Percentiles rank a stretch among this genome's conserved stretches.
Conservation (phyloP, 2,329 filamentous ascomycete genomes). For the Botryosphaeria dothidea region DNA sequence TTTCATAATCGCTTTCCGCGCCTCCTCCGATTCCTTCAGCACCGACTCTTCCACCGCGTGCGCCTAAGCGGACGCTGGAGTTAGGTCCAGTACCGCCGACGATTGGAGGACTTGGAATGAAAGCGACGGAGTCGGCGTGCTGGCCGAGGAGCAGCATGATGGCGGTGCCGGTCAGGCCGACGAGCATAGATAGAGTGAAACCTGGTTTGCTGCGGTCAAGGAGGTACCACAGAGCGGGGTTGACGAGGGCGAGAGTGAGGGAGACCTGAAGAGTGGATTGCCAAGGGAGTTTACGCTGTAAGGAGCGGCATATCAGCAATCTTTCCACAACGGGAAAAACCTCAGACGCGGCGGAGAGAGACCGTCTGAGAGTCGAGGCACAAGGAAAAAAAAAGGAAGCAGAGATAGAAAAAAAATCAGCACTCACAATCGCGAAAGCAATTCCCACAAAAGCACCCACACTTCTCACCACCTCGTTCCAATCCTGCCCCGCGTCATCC, state of each 20-base stretch:
- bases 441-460: conserved; percentile 73
- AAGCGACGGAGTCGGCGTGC: conserved; percentile 65
- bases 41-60: conserved; percentile 19
- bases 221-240: conserved; percentile 93
- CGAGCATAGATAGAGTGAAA: conserved; percentile 73
- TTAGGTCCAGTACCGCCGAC: conserved; percentile 12
- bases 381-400: neutral
- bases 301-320: conserved; percentile 18
- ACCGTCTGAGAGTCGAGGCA: too few relatives aligned
- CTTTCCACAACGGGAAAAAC: too few relatives aligned
- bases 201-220: conserved; percentile 88
- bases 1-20: conserved; percentile 8
- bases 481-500: conserved; percentile 58
- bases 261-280: conserved; percentile 92
- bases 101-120: conserved; percentile 49
- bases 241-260: conserved; percentile 82
- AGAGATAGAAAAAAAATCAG: neutral
- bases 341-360: too few relatives aligned
- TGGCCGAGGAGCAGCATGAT: conserved; percentile 75
- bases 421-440: conserved; percentile 80
- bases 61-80: conserved; percentile 2
- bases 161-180: conserved; percentile 73
- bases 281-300: conserved; percentile 85
- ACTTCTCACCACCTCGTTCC: conserved; percentile 71
- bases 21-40: conserved; percentile 7